These are phyloP conservation scores for Dichomitus squalens DNA, from an alignment of 1,284 basidiomycete genomes.

Conservation along the genomic window DNA sequence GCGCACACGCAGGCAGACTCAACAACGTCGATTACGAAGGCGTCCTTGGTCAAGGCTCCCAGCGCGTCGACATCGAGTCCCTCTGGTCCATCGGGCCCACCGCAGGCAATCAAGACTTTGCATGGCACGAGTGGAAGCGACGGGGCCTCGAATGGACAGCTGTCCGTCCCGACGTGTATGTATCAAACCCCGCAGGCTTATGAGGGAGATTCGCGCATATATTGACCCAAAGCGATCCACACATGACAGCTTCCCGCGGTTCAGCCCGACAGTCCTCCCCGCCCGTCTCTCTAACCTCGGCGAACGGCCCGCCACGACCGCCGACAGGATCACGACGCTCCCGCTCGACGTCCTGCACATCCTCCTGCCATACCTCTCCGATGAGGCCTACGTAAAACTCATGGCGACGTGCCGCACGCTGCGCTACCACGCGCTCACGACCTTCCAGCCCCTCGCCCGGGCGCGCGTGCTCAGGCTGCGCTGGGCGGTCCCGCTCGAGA, in stretches of 20 bases:
- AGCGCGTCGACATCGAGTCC: constrained; percentile 25
- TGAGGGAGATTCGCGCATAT: neutral
- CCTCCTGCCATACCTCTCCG: constrained; percentile 26
- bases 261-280: constrained; percentile 18
- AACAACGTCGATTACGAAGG: constrained; percentile 27
- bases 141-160: constrained; percentile 24
- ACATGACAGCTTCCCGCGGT: constrained; percentile 27
- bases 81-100: constrained; percentile 22
- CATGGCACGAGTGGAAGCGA: constrained; percentile 21
- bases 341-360: constrained; percentile 27
- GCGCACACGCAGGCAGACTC: constrained; percentile 20
- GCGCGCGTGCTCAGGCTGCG: constrained; percentile 26
- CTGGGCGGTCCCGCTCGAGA: constrained; percentile 28
- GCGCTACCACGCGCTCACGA: constrained; percentile 30
- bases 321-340: constrained; percentile 25
- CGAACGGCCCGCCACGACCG: neutral
- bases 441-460: constrained; percentile 30
- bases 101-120: constrained; percentile 20
- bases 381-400: constrained; percentile 25
- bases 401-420: constrained; percentile 30
- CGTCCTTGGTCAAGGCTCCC: constrained; percentile 12
- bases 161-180: constrained; percentile 28
- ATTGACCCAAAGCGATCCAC: neutral
- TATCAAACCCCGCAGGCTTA: neutral
- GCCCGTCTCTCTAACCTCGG: constrained; percentile 9